A percentile compares a stretch with the other conserved stretches of the same genome.
Conservation (phyloP, 129 eudicot species). For the Flaveria brownii region DNA sequence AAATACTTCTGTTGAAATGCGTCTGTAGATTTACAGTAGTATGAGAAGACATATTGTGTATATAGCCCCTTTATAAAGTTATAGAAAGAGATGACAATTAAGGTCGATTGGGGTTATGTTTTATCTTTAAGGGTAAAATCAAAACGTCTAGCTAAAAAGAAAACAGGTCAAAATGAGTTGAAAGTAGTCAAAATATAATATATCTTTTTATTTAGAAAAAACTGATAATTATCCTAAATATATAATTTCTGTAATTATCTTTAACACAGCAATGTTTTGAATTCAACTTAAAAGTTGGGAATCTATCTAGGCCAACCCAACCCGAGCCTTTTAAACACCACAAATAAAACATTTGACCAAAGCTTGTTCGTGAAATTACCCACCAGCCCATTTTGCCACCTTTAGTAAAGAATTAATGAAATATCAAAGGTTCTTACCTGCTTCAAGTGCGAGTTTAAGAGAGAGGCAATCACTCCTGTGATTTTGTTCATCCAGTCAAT, state of each 20-base stretch:
- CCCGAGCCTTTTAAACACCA: neutral
- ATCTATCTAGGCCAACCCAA: neutral
- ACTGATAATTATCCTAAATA: neutral
- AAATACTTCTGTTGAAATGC: constrained; percentile 39
- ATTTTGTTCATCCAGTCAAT: constrained; percentile 93
- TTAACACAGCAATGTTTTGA: neutral
- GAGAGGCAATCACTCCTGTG: constrained; percentile 84
- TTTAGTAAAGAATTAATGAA: neutral
- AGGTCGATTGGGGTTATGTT: neutral
- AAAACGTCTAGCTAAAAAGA: neutral
- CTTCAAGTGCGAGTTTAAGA: constrained; percentile 78
- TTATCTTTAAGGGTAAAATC: neutral
- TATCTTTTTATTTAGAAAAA: neutral
- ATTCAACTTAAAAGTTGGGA: neutral
- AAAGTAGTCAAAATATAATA: neutral
- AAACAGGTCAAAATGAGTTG: neutral
- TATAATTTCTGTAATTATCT: neutral
- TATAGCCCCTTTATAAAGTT: neutral
- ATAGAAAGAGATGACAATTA: neutral
- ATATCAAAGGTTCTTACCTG: constrained; percentile 51
- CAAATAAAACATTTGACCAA: constrained; percentile 9
- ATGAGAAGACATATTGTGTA: constrained; percentile 4
- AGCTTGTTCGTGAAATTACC: neutral
- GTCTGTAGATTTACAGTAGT: constrained; percentile 41
- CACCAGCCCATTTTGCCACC: constrained; percentile 5